Evolutionary conservation across 352 stramenopile genomes (phyloP).

Genomic region (Phytopythium cucurbitacearum): DNA sequence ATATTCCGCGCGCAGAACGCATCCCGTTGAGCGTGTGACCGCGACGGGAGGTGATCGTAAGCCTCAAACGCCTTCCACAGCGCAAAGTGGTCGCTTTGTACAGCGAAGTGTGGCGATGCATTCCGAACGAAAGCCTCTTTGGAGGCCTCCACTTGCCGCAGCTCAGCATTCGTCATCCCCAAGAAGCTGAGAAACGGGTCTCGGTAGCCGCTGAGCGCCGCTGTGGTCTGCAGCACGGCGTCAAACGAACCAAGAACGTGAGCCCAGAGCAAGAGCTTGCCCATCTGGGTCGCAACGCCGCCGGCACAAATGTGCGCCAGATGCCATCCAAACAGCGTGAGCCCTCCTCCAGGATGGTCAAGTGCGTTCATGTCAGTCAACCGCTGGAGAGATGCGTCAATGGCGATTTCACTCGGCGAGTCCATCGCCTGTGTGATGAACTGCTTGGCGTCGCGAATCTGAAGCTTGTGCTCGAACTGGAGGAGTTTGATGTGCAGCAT

Average conservation of each 20-base stretch:
- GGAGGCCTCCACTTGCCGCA: slow-evolving; percentile 44
- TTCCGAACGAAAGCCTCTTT: slow-evolving; percentile 53
- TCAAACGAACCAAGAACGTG: slow-evolving; percentile 68
- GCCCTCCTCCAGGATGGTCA: slow-evolving; percentile 14
- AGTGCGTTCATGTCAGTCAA: slow-evolving; percentile 81
- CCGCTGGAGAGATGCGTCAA: slow-evolving; percentile 89
- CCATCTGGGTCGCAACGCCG: slow-evolving; percentile 66
- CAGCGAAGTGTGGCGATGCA: slow-evolving; percentile 22
- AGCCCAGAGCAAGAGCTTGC: slow-evolving; percentile 65
- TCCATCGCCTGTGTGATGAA: slow-evolving; percentile 94
- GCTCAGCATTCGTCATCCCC: slow-evolving; percentile 56
- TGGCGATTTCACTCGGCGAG: slow-evolving; percentile 85
- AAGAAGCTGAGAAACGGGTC: slow-evolving; percentile 74
- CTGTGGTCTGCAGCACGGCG: slow-evolving; percentile 56
- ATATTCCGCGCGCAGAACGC: slow-evolving; percentile 60
- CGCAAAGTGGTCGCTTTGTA: slow-evolving; percentile 74
- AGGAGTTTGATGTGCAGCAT: slow-evolving; percentile 75
- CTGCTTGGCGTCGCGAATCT: slow-evolving; percentile 56
- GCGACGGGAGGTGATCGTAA: slow-evolving; percentile 38
- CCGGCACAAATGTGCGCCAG: slow-evolving; percentile 62
- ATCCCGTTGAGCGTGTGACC: slow-evolving; percentile 30
- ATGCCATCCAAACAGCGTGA: slow-evolving; percentile 76
- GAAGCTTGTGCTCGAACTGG: slow-evolving; percentile 70
- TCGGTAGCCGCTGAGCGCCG: slow-evolving; percentile 67
- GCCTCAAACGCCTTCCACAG: slow-evolving; percentile 62